Percentiles rank a stretch among this genome's conserved stretches.
phyloP scores from a whole-genome alignment of 192 early-diverging fungal species.

The Dispira simplex region DNA sequence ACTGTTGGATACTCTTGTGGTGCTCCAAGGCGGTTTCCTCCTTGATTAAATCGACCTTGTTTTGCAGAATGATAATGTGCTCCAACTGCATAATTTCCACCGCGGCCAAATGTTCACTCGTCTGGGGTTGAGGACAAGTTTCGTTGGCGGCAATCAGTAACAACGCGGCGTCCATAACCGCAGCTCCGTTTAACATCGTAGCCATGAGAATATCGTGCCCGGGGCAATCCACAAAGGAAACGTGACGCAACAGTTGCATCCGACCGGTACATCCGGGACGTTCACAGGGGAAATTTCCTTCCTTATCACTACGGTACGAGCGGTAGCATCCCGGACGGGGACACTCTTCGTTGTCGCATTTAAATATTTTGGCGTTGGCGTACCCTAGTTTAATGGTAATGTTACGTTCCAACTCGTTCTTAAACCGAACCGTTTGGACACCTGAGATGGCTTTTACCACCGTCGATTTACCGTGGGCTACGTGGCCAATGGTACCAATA shows the following conservation, averaged over 20 bases:
- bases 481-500: slow-evolving; percentile 99
- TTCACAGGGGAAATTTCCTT: slow-evolving; percentile 80
- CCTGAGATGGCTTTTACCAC: slow-evolving; percentile 98
- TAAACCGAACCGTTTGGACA: slow-evolving; percentile 95
- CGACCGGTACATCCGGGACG: slow-evolving; percentile 68
- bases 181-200: slow-evolving; percentile 97
- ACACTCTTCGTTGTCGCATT: slow-evolving; percentile 86
- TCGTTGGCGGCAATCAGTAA: slow-evolving; percentile 97
- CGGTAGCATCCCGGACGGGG: slow-evolving; percentile 92
- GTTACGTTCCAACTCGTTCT: slow-evolving; percentile 95
- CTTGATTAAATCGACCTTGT: slow-evolving; percentile 97
- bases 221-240: slow-evolving; percentile 98
- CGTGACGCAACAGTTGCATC: slow-evolving; percentile 80
- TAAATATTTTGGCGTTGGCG: slow-evolving; percentile 99
- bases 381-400: slow-evolving; percentile 99
- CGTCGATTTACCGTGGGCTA: slow-evolving; percentile 99
- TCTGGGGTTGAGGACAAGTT: slow-evolving; percentile 97
- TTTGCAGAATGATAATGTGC: slow-evolving; percentile 94
- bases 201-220: slow-evolving; percentile 99
- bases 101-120: slow-evolving; percentile 94
- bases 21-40: slow-evolving; percentile 82
- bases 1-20: slow-evolving; percentile 78
- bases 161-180: slow-evolving; percentile 97
- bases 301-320: slow-evolving; percentile 70
- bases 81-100: slow-evolving; percentile 98